phyloP scores from a whole-genome alignment of 2,329 filamentous ascomycete genomes.

The Amauroascus niger region DNA sequence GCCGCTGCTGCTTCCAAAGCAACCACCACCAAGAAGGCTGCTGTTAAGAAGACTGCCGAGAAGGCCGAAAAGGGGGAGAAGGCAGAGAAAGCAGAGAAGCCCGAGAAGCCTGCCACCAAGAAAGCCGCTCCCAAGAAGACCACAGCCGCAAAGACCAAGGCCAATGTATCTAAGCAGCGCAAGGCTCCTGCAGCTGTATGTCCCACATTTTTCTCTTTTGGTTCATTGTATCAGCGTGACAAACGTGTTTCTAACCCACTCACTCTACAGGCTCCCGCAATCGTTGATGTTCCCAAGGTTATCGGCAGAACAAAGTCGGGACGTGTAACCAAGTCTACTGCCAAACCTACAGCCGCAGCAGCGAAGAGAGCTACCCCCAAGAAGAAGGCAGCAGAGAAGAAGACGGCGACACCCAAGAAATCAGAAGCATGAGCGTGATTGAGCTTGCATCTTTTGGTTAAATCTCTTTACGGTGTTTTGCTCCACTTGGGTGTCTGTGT shows the following conservation, averaged over 20 bases:
- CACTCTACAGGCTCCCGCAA: conserved; percentile 48
- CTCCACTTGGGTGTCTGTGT: not conserved
- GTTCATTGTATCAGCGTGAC: conserved; percentile 16
- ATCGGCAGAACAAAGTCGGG: conserved; percentile 78
- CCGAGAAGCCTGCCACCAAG: conserved; percentile 30
- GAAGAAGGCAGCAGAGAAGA: conserved; percentile 38
- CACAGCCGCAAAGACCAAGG: conserved; percentile 44
- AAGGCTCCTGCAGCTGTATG: conserved; percentile 40
- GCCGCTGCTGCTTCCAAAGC: conserved; percentile 24
- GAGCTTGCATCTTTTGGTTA: conserved; percentile 6
- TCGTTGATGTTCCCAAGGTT: conserved; percentile 59
- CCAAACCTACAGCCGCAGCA: conserved; percentile 35
- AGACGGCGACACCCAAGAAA: conserved; percentile 36
- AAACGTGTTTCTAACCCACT: not conserved
- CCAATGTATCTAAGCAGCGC: conserved; percentile 46
- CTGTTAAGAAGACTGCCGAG: conserved; percentile 24
- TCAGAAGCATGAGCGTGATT: conserved; percentile 21
- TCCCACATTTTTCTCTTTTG: conserved; percentile 10
- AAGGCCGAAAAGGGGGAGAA: conserved; percentile 22
- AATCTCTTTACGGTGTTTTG: conserved; percentile 12
- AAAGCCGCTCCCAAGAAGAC: conserved; percentile 42
- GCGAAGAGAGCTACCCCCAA: conserved; percentile 39
- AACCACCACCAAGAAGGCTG: conserved; percentile 25
- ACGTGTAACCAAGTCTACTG: conserved; percentile 62
- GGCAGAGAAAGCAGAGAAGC: conserved; percentile 38